Evolutionary conservation across 1,284 basidiomycete genomes (phyloP).

Genomic region (Flammula alnicola): DNA sequence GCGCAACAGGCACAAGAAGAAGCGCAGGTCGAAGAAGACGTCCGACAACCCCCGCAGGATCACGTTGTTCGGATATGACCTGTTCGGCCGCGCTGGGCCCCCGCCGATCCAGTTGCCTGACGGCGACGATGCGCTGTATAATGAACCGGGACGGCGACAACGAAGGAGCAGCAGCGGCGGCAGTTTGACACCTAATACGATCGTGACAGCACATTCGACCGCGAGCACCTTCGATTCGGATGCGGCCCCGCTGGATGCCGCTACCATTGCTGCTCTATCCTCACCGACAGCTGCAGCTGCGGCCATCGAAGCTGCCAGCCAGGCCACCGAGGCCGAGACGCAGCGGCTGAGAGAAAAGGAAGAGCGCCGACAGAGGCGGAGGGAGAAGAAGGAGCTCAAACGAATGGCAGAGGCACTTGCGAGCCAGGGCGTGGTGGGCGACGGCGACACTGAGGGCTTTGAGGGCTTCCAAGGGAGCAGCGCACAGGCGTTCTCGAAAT

Average conservation of each 20-base stretch:
- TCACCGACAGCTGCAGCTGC: conserved; percentile 40
- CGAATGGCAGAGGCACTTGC: conserved; percentile 47
- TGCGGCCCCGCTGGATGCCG: conserved; percentile 62
- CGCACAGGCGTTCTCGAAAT: conserved; percentile 1
- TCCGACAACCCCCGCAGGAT: conserved; percentile 38
- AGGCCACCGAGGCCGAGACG: conserved; percentile 39
- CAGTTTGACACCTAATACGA: conserved; percentile 13
- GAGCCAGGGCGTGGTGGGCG: too few relatives aligned
- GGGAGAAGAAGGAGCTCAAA: conserved; percentile 52
- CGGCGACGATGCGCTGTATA: conserved; percentile 45
- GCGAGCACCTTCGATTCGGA: conserved; percentile 68
- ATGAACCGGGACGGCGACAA: conserved; percentile 7
- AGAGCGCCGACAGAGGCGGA: conserved; percentile 48
- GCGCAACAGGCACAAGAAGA: conserved; percentile 38
- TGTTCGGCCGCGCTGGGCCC: conserved; percentile 52
- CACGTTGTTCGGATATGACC: conserved; percentile 63
- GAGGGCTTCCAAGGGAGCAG: conserved; percentile 65
- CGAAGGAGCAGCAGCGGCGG: conserved; percentile 17
- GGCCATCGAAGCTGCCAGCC: conserved; percentile 23
- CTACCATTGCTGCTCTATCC: conserved; percentile 52
- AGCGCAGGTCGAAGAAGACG: conserved; percentile 29
- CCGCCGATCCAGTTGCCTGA: conserved; percentile 61
- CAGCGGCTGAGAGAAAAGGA: conserved; percentile 48
- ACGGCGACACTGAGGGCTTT: conserved; percentile 44
- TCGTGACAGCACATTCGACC: conserved; percentile 36